These are phyloP conservation scores for Inonotus obliquus DNA, from an alignment of 1,284 basidiomycete genomes.

Conservation along the genomic window DNA sequence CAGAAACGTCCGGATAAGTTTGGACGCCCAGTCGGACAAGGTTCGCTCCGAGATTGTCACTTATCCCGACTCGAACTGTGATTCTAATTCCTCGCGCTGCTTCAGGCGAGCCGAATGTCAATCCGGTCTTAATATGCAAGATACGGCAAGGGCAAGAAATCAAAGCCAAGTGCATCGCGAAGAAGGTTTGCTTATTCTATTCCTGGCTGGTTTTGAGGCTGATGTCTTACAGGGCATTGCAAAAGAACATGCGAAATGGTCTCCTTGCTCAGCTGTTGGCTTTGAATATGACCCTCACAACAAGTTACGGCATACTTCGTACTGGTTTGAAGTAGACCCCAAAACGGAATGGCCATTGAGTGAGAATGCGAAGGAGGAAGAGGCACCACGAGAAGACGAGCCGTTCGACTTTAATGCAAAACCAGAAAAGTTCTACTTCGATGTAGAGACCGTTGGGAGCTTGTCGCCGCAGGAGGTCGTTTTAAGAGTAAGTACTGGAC, in stretches of 20 bases:
- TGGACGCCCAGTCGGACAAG: constrained; percentile 85
- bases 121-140: constrained; percentile 86
- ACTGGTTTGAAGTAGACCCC: constrained; percentile 89
- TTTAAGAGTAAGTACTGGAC: constrained; percentile 54
- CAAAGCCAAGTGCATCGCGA: constrained; percentile 83
- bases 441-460: constrained; percentile 89
- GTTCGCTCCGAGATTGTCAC: constrained; percentile 31
- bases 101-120: constrained; percentile 52
- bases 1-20: constrained; percentile 72
- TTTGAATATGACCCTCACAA: constrained; percentile 99
- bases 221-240: constrained; percentile 73
- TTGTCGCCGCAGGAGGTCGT: constrained; percentile 86
- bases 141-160: constrained; percentile 94
- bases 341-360: constrained; percentile 81
- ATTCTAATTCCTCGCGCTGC: neutral
- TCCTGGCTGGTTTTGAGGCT: constrained; percentile 5
- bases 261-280: constrained; percentile 89
- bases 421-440: constrained; percentile 86
- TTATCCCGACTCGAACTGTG: neutral
- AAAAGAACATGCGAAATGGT: constrained; percentile 99
- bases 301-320: constrained; percentile 90
- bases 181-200: constrained; percentile 59
- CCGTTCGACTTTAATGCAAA: constrained; percentile 85
- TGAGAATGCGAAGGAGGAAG: constrained; percentile 79
- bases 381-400: constrained; percentile 72